Evolutionary conservation across 805 yeast genomes (phyloP).

Genomic region (Ogataea philodendri): DNA sequence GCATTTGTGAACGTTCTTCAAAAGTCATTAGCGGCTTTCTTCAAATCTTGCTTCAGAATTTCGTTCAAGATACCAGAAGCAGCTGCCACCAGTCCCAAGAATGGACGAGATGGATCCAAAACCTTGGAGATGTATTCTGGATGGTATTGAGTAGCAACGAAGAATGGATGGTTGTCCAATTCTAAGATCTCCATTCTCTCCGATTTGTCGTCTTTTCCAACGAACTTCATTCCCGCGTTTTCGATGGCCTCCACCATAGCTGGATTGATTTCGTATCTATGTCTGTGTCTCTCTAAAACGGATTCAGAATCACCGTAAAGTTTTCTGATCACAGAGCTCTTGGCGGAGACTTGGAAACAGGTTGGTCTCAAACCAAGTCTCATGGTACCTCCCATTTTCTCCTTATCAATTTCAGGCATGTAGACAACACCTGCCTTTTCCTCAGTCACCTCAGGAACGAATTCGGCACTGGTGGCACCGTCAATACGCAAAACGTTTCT

Average conservation of each 20-base stretch:
- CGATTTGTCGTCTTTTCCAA: slow-evolving; percentile 89
- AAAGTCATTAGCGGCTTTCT: slow-evolving; percentile 33
- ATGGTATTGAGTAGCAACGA: slow-evolving; percentile 95
- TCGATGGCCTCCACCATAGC: slow-evolving; percentile 69
- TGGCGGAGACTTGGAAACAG: slow-evolving; percentile 64
- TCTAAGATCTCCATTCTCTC: slow-evolving; percentile 94
- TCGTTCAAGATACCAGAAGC: slow-evolving; percentile 77
- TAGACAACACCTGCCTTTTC: slow-evolving; percentile 78
- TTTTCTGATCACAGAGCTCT: slow-evolving; percentile 61
- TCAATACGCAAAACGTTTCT: slow-evolving; percentile 71
- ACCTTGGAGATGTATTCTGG: slow-evolving; percentile 98
- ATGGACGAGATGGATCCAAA: slow-evolving; percentile 93
- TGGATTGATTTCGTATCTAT: slow-evolving; percentile 96
- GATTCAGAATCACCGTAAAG: slow-evolving; percentile 69
- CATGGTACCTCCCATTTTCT: slow-evolving; percentile 98
- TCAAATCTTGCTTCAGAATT: slow-evolving; percentile 45
- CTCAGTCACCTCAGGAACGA: slow-evolving; percentile 60
- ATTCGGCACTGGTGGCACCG: slow-evolving; percentile 79
- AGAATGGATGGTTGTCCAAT: slow-evolving; percentile 82
- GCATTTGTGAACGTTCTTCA: slow-evolving; percentile 12
- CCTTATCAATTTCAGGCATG: slow-evolving; percentile 98
- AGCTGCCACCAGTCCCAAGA: slow-evolving; percentile 95
- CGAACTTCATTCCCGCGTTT: slow-evolving; percentile 75
- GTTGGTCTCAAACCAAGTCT: slow-evolving; percentile 94
- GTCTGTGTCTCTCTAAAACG: slow-evolving; percentile 95